Base-by-base conservation (phyloP, 2,329 filamentous ascomycete genomes). In the Colletotrichum cereale region DNA sequence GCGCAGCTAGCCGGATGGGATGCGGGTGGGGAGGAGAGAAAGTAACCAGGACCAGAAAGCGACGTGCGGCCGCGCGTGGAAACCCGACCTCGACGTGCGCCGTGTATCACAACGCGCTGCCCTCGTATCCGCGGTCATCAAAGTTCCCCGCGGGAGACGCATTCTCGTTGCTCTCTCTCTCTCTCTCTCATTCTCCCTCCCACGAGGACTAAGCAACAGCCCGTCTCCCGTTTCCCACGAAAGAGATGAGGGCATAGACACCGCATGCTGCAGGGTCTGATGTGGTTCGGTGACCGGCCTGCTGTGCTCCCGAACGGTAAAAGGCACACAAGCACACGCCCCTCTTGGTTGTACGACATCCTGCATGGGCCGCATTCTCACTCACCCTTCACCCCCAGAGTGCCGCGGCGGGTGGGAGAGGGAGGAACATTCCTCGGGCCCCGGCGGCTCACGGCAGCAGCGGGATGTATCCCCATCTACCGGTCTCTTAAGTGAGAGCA, bases 251-350 rank as follows among this genome's bases (percentile, higher is more conserved):
- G 29, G 38, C 38, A 58, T 68, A 68, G 60, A 65, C 44, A 64
- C 66, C 64, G 65, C 65, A 58, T 64, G 21, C 53, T 63, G 68
- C 68, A 68, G 68, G 68, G 68, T 68, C 38, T 71, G 53, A 53
- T 63, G 58, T 55, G 68, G 58, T 57, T 48, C 29, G 36, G 47
- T 52, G 65, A 71, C 64, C 64, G 68, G 52, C 55, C 58, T 60
- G 65, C 40, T 2, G 68, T 64, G 53, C 53, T 60, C 24, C 52
- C 44, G 36, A 36, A 24, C n/a, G 8, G 44, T 47, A 24, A 52
- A 44, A 18, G 8, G 26, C 24, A 58, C 11, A 38, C 16, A 52
- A 29, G n/a, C n/a, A 50, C 34, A 12, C 34, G 34, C 34, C 34
- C 18, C 38, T 14, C 50, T 66, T 58, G 40, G 48, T 26, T 38